Evolutionary conservation across 345 rosid species (phyloP), one percentile per base, ranked within the genome.

Genomic region (Luvunga scandens): DNA sequence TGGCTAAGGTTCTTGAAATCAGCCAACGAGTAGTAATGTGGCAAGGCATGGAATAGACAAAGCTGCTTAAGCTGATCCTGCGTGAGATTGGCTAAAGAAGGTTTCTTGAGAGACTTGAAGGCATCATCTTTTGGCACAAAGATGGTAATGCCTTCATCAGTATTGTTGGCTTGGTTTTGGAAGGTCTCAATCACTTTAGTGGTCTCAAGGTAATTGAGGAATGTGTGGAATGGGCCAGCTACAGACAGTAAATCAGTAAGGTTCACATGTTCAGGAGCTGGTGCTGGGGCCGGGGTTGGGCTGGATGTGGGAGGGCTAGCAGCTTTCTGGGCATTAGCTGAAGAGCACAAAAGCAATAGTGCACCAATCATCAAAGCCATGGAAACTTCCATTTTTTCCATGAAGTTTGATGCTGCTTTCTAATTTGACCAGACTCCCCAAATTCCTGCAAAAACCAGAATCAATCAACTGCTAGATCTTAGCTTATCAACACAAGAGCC

Each of bases 121-220:
- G 98, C 98, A 10, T 84, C 78, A 66, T 94, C 97, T 75, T 88
- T 92, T 0, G 99, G 99, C 7, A 93, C 98, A 27, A 97, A 97
- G 69, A 97, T 86, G 9, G 99, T 96, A 66, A 96, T 79, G 36
- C 99, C 99, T 83, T 91, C 92, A 1, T 90, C 87, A 1, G 97
- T 92, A 81, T 89, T 89, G 91, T 95, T 95, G 77, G 94, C 99
- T 84, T 89, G 97, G 90, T 80, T 87, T 81, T 95, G 98, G 86
- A 95, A 88, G 38, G 97, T 93, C 18, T 89, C 94, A 2, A 95
- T 85, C 81, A 93, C 97, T 76, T 92, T 91, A 36, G 95, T 87
- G 24, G 97, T 88, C 69, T 81, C 73, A 34, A 95, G 90, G 82
- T 90, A 85, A 78, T 79, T 81, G 7, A 93, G 96, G 88, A 95